Base-by-base conservation (phyloP, 345 rosid species). In the Melaleuca quinquenervia region DNA sequence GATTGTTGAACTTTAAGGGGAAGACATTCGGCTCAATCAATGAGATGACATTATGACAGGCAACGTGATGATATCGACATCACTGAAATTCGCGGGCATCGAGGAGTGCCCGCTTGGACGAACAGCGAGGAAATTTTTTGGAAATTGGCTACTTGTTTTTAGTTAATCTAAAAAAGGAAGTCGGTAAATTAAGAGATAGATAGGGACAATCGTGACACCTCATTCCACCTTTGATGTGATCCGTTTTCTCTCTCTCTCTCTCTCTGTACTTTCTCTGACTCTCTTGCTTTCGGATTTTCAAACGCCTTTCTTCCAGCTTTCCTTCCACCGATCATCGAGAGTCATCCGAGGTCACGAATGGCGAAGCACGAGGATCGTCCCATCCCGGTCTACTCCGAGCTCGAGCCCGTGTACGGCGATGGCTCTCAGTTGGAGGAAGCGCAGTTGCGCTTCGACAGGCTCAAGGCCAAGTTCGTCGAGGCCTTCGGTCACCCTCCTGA, bases 401-500 rank as follows among this genome's bases (percentile, higher is more conserved):
- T 98, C 32, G 93, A 91, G 74, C 90, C 89, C 12, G 98, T 98
- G 7, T 96, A 95, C 86, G 98, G 98, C 45, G 92, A 88, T 26
- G 96, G 94, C 86, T 95, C 98, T 32, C 94, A 87, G 82, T 94
- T 93, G 21, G 93, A 95, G 78, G 99, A 95, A 91, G 97, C 99
- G 50, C 89, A 91, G 85, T 88, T 90, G 58, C 95, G 99, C 16
- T 98, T 96, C 88, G 94, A 95, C 56, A 86, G 70, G 26, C 18
- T 96, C 86, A 91, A 92, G 82, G 86, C 95, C 11, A 95, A 93
- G 90, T 98, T 96, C 87, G 85, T 89, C 51, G 49, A 93, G 52
- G 87, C 90, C 80, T 98, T 96, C 88, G 96, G 92, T 86, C 91
- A 93, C 75, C 53, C 90, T 62, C 99, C 99, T 22, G 90, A 96